phyloP scores from a whole-genome alignment of 2,329 filamentous ascomycete species.

The Thielaviopsis euricoi region DNA sequence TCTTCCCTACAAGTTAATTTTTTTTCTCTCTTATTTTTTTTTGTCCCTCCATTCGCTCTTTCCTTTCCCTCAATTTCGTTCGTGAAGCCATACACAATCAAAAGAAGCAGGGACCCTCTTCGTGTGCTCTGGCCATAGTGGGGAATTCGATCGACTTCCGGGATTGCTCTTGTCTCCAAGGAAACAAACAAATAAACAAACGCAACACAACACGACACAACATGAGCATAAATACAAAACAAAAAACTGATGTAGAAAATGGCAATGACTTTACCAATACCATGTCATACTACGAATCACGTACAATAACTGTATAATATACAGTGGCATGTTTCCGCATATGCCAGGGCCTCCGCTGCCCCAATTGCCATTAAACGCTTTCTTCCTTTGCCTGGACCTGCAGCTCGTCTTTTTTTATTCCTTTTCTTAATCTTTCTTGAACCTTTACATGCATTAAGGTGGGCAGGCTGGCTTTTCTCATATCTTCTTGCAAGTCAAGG shows the following conservation, averaged over 20 bases:
- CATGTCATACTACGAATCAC: background rate
- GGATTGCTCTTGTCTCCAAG: background rate
- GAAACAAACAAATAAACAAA: no score
- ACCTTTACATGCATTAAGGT: background rate
- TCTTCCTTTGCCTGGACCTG: background rate
- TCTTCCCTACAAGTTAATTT: no score
- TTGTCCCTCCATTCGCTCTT: no score
- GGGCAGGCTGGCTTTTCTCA: background rate
- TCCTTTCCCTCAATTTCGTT: no score
- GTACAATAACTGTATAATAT: background rate
- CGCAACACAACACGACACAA: no score
- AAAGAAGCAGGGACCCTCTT: background rate
- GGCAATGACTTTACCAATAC: background rate
- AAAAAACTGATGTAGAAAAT: background rate
- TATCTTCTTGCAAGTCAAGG: background rate
- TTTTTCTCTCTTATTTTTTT: no score
- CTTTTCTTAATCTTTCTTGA: background rate
- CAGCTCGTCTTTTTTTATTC: background rate
- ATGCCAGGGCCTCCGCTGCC: background rate
- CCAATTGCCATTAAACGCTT: background rate
- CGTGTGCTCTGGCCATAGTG: background rate
- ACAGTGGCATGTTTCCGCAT: background rate
- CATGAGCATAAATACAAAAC: background rate
- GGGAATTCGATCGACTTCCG: background rate
- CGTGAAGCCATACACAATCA: background rate